These are phyloP conservation scores for Ophiocordyceps camponoti-rufipedis DNA, from an alignment of 2,329 filamentous ascomycete genomes.

Conservation along the genomic window DNA sequence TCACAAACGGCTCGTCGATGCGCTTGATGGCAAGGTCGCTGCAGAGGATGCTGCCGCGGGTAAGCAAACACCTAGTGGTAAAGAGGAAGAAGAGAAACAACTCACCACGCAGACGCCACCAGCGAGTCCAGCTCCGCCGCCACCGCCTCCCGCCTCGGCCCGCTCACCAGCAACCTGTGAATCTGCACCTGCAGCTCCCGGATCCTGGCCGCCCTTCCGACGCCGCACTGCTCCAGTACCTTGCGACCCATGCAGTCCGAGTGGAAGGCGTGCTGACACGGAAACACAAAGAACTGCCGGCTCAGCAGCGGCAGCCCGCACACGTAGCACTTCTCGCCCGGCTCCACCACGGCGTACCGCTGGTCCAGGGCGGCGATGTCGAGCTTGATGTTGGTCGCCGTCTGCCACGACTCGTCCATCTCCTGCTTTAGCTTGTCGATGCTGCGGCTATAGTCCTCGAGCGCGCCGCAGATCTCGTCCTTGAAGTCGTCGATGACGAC, in stretches of 20 bases:
- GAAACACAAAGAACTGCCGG: slow-evolving; percentile 93
- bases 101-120: slow-evolving; percentile 75
- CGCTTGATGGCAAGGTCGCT: slow-evolving; percentile 88
- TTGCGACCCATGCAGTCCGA: slow-evolving; percentile 80
- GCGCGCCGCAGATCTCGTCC: slow-evolving; percentile 83
- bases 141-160: slow-evolving; percentile 59
- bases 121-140: slow-evolving; percentile 82
- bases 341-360: slow-evolving; percentile 90
- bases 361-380: slow-evolving; percentile 76
- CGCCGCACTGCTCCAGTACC: slow-evolving; percentile 65
- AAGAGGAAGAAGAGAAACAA: background rate
- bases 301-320: slow-evolving; percentile 75
- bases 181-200: slow-evolving; percentile 73
- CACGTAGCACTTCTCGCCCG: slow-evolving; percentile 82
- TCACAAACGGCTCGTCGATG: slow-evolving; percentile 85
- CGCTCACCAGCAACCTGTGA: slow-evolving; percentile 52
- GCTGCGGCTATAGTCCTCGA: slow-evolving; percentile 83
- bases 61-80: slow-evolving; percentile 1
- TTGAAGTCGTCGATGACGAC: slow-evolving; percentile 99
- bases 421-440: slow-evolving; percentile 80
- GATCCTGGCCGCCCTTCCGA: slow-evolving; percentile 61
- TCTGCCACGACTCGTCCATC: slow-evolving; percentile 87
- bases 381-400: slow-evolving; percentile 74
- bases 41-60: slow-evolving; percentile 58
- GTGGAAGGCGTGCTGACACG: slow-evolving; percentile 95